Base-by-base conservation (phyloP, 768 basidiomycete species). In the Chalciporus pseudorubinellus region DNA sequence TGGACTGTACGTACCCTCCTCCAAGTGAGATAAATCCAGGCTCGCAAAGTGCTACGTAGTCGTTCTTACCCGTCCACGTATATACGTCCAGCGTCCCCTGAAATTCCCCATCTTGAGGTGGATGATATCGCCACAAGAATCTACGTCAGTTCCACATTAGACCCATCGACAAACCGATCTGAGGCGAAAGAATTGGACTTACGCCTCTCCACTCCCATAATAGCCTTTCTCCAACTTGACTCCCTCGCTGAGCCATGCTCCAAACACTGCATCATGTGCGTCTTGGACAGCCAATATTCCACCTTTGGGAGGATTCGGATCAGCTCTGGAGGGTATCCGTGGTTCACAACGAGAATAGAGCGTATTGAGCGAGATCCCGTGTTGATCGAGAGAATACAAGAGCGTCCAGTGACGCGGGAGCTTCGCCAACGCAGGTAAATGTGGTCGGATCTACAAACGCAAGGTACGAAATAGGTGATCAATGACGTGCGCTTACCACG, bases 121-220 rank as follows among this genome's bases (percentile, higher is more conserved):
- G 68, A 28, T 72, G 66, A 56, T 82, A 79, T 51, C 78, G 82
- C 89, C 89, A 94, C 28, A 94, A 62, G 65, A 95, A 95, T 21
- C 90, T 92, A 51, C 4, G 5, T n/a, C 14, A n/a, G 12, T 7
- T 31, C 29, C 2, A 18, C 9, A 7, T 51, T 28, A 39, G 44
- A 12, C 14, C 21, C 16, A 16, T 18, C 5, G n/a, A 0, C 2
- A 9, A n/a, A n/a, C n/a, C n/a, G n/a, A n/a, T n/a, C n/a, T n/a
- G n/a, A n/a, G n/a, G n/a, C n/a, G n/a, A n/a, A n/a, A n/a, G n/a
- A n/a, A 33, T 26, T 3, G 16, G 20, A 70, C 74, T 56, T 53
- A 86, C 89, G 90, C 90, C 59, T 95, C 94, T 7, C 95, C 95
- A 48, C 85, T 85, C 0, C 95, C 95, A 60, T 85, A 92, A 69